Evolutionary conservation across 2,329 filamentous ascomycete species (phyloP), one percentile per base, ranked within the genome.

Genomic region (Trichoderma guizhouense): DNA sequence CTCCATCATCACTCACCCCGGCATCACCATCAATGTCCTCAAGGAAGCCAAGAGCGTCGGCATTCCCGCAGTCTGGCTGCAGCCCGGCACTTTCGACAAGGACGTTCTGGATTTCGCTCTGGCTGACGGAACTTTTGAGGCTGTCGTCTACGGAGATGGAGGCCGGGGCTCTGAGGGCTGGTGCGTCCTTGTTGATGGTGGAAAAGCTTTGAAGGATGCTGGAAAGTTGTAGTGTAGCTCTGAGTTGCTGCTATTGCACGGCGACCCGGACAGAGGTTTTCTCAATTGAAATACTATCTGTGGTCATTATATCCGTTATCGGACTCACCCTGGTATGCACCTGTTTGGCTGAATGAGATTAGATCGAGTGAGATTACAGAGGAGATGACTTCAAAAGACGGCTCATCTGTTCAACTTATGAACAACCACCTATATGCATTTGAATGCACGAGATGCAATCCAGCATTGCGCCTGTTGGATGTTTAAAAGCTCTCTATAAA

Each of bases 101-200:
- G 89, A 90, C 72, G 92, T 94, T 26, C 79, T 97, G 74, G 83
- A 87, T 53, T 94, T 88, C 80, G 94, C 93, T 3, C 84, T 86
- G 26, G 81, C 78, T 73, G 84, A 92, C 74, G 83, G 81, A 7
- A 83, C 82, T 21, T 97, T 96, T 77, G 84, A 90, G 75, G 89
- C 90, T 47, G 91, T 94, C 43, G 91, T 93, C 55, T 89, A 85
- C 73, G 90, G 86, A 7, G 84, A 91, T 47, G 89, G 90, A 32
- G 90, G 91, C 30, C 78, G 82, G 32, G 92, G 92, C 8, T 81
- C 84, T 64, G 92, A 95, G 78, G 94, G 94, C 1, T 97, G 93
- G 92, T 97, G 94, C 82, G 92, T 97, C 28, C 85, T 97, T 58
- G 93, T 97, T 12, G 93, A 97, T 81, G 94, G 94, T 0, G 92